Percentiles rank a stretch among this genome's conserved stretches.
Conservation (phyloP, 306 rosid species). For the Quercus cerris region DNA sequence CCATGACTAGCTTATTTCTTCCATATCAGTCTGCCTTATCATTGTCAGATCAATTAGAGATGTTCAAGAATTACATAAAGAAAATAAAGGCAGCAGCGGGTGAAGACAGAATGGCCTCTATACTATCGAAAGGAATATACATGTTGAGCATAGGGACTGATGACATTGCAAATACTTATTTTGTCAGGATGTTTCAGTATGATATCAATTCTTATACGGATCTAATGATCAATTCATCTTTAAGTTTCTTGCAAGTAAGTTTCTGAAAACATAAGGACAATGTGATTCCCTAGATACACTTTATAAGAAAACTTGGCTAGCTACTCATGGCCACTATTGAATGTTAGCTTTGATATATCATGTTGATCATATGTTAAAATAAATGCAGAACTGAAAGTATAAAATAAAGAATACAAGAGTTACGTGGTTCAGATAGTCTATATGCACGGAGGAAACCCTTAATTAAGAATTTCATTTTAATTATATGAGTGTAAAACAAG, state of each 20-base stretch:
- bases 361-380: too few species aligned
- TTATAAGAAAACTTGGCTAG: neutral
- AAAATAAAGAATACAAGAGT: too few species aligned
- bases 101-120: slow-evolving; percentile 6
- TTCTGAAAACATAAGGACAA: neutral
- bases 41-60: slow-evolving; percentile 16
- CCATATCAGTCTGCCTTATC: slow-evolving; percentile 23
- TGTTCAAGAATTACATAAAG: slow-evolving; percentile 28
- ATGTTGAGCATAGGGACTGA: slow-evolving; percentile 29
- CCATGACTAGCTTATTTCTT: neutral
- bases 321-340: too few species aligned
- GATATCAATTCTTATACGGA: slow-evolving; percentile 13
- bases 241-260: slow-evolving; percentile 21
- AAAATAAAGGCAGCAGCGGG: slow-evolving; percentile 21
- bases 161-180: slow-evolving; percentile 25
- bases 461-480: too few species aligned
- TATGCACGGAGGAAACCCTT: too few species aligned
- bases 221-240: neutral
- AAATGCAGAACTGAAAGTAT: too few species aligned
- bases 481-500: too few species aligned
- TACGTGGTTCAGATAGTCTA: fast-evolving
- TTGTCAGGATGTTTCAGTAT: neutral
- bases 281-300: neutral
- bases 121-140: slow-evolving; percentile 5
- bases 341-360: too few species aligned